These are phyloP conservation scores for Cymbopogon flexuosus DNA, from an alignment of 202 grass and related monocot species.

Conservation along the genomic window DNA sequence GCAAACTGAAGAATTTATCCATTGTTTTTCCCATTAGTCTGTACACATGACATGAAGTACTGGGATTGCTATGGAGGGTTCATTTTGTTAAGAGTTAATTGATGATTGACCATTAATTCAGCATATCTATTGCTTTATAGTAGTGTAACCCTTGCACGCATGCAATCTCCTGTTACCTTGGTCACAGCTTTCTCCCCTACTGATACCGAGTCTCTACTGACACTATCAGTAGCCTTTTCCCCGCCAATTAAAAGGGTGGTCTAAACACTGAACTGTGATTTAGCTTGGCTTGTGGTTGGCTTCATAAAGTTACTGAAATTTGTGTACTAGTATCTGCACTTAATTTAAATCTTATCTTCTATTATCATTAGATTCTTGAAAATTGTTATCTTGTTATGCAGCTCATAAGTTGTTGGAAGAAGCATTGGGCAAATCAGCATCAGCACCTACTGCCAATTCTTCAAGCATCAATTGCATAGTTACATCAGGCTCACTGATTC, in stretches of 20 bases:
- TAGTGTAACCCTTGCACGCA: neutral
- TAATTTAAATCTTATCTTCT: neutral
- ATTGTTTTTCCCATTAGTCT: neutral
- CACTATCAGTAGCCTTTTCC: neutral
- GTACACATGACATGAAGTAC: neutral
- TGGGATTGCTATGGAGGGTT: neutral
- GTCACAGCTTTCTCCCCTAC: neutral
- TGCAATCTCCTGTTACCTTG: neutral
- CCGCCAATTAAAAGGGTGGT: neutral
- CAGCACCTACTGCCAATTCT: slow-evolving; percentile 12
- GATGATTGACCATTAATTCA: neutral
- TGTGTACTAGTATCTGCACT: neutral
- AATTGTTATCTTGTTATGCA: slow-evolving; percentile 34
- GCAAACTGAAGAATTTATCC: neutral
- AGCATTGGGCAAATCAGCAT: slow-evolving; percentile 48
- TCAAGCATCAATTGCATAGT: slow-evolving; percentile 69
- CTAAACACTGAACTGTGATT: neutral
- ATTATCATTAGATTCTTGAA: slow-evolving; percentile 2
- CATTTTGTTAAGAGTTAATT: neutral
- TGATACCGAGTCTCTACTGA: neutral
- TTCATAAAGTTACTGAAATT: slow-evolving; percentile 22
- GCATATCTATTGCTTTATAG: neutral
- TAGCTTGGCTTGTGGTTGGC: neutral
- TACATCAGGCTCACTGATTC: slow-evolving; percentile 91
- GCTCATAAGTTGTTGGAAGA: slow-evolving; percentile 74